Evolutionary conservation across 345 rosid genomes (phyloP), one percentile per base, ranked within the genome.

Genomic region (Pistacia atlantica): DNA sequence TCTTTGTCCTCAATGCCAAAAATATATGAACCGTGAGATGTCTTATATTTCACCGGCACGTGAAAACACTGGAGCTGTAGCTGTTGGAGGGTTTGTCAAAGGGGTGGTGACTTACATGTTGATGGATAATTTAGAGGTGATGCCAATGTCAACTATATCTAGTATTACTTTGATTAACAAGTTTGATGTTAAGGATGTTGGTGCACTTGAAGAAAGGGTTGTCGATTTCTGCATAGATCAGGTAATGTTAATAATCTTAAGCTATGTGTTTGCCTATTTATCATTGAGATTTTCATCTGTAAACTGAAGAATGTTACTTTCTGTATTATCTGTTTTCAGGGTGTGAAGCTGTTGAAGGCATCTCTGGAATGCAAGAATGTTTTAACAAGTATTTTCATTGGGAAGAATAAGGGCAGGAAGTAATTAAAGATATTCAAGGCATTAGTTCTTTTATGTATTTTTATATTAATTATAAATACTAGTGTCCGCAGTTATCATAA

Each of bases 81-180:
- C 1, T 78, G 45, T 46, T 22, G 74, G 71, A 28, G 77, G 77
- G 2, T 67, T 25, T 18, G 75, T 82, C 79, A 86, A 80, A 63
- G 84, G 78, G 0, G 58, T 66, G 31, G 70, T 83, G 4, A 78
- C 82, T 0, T 81, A 81, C 54, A 78, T 81, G 85, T 75, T 83
- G 49, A 85, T 64, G 80, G 87, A 80, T 60, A 78, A 80, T 71
- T 75, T 87, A 25, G 46, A 6, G 5, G 75, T 83, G 56, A 56
- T 18, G 37, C 85, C 85, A 0, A 70, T 83, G 83, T 81, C 85
- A 1, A 75, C 80, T 33, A 69, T 66, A 12, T 75, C 85, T 0
- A 61, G 71, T 38, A 71, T 77, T 2, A 45, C 81, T 55, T 48
- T 79, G 46, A 59, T 85, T 2, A 67, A 60, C 17, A 75, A 79